Percentiles rank a stretch among this genome's conserved stretches.
Conservation (phyloP, 2,329 filamentous ascomycete species). For the Colletotrichum echinochloae region DNA sequence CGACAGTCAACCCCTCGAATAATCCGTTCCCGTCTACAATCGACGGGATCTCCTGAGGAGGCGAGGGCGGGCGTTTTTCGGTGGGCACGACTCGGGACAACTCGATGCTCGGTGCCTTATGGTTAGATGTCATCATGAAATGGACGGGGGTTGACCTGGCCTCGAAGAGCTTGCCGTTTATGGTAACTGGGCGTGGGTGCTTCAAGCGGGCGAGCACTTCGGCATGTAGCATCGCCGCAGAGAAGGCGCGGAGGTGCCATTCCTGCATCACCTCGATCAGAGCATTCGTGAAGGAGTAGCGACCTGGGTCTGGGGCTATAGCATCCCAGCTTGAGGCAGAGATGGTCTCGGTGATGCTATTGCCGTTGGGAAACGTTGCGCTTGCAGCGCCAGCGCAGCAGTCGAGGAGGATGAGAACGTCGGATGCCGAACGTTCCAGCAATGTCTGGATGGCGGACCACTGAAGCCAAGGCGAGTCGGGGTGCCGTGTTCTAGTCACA, state of each 20-base stretch:
- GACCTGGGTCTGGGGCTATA: slow-evolving; percentile 69
- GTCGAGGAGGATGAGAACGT: slow-evolving; percentile 69
- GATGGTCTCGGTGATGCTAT: slow-evolving; percentile 71
- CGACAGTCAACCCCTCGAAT: slow-evolving; percentile 13
- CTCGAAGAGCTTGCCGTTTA: slow-evolving; percentile 69
- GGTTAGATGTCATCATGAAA: slow-evolving; percentile 73
- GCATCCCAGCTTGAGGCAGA: slow-evolving; percentile 73
- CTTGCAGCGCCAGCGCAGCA: slow-evolving; percentile 71
- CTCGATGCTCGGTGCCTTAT: slow-evolving; percentile 69
- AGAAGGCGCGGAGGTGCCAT: slow-evolving; percentile 66
- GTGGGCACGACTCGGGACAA: slow-evolving; percentile 56
- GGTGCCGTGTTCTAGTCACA: slow-evolving; percentile 57
- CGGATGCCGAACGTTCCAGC: slow-evolving; percentile 67
- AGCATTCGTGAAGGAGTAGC: slow-evolving; percentile 70
- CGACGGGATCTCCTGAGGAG: slow-evolving; percentile 46
- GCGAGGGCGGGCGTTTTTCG: slow-evolving; percentile 52
- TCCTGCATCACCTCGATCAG: slow-evolving; percentile 70
- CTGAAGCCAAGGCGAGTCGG: slow-evolving; percentile 67
- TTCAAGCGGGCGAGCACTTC: slow-evolving; percentile 71
- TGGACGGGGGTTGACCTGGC: slow-evolving; percentile 70
- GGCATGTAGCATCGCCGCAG: slow-evolving; percentile 71
- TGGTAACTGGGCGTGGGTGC: slow-evolving; percentile 67
- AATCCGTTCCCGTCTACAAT: slow-evolving; percentile 25
- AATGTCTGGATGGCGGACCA: slow-evolving; percentile 72
- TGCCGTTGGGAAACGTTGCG: slow-evolving; percentile 68